phyloP scores from a whole-genome alignment of 768 basidiomycete species.

The Tylopilus plumbeoviolaceoides region DNA sequence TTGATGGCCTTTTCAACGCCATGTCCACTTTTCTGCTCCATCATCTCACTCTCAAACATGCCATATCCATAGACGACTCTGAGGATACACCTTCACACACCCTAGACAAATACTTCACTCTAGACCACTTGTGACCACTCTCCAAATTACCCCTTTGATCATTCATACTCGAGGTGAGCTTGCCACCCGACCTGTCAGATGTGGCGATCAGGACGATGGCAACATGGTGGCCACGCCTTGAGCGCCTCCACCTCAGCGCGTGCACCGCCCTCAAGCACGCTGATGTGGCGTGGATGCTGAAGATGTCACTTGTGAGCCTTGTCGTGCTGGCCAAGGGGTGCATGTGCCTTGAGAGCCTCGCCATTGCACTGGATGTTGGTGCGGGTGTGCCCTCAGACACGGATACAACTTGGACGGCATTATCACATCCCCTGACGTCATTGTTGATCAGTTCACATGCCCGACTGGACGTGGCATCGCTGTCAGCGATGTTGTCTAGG shows the following conservation, averaged over 20 bases:
- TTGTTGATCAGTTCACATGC: no score
- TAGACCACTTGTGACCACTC: no score
- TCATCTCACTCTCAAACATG: no score
- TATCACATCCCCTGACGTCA: constrained; percentile 25
- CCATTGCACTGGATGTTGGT: constrained; percentile 13
- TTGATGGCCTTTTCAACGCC: constrained; percentile 32
- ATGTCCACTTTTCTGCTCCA: constrained; percentile 33
- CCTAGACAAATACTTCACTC: no score
- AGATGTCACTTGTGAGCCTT: constrained; percentile 16
- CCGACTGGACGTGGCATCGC: constrained; percentile 23
- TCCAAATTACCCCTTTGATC: constrained; percentile 32
- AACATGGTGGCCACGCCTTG: constrained; percentile 44
- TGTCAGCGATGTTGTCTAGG: constrained; percentile 30
- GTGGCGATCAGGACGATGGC: constrained; percentile 35
- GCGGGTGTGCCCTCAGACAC: neutral
- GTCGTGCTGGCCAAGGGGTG: constrained; percentile 15
- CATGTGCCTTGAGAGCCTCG: constrained; percentile 13
- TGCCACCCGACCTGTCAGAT: constrained; percentile 40
- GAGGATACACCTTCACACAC: no score
- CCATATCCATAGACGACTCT: no score
- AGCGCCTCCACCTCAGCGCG: constrained; percentile 40
- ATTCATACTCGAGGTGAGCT: constrained; percentile 38
- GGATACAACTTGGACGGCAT: neutral
- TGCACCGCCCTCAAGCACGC: constrained; percentile 24
- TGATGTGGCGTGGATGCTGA: constrained; percentile 16